Evolutionary conservation across 2,329 filamentous ascomycete species (phyloP).

Genomic region (Claviceps sp.): DNA sequence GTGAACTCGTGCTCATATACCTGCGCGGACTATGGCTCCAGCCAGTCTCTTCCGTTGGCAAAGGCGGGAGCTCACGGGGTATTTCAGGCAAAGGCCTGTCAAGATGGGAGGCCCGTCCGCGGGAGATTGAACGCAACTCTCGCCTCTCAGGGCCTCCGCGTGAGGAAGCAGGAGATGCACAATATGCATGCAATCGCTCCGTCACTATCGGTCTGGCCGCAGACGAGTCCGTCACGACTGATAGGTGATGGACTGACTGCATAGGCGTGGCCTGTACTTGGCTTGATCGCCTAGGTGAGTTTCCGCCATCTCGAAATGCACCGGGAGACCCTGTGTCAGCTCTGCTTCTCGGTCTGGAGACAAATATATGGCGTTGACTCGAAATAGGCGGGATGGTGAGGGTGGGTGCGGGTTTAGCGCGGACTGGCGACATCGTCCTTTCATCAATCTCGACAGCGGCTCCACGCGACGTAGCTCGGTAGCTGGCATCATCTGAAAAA

Average conservation of each 20-base stretch:
- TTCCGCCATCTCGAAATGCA: background rate
- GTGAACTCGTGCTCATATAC: constrained; percentile 3
- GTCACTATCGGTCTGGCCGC: background rate
- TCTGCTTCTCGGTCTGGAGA: constrained; percentile 16
- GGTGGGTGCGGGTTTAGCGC: constrained; percentile 28
- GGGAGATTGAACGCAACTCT: background rate
- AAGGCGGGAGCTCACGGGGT: background rate
- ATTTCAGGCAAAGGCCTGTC: background rate
- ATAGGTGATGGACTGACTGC: constrained; percentile 36
- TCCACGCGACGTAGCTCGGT: constrained; percentile 7
- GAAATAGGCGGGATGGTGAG: constrained; percentile 39
- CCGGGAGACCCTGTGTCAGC: constrained; percentile 5
- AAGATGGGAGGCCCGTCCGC: background rate
- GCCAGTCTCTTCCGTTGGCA: background rate
- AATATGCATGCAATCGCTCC: background rate
- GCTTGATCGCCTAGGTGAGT: background rate
- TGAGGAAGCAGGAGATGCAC: background rate
- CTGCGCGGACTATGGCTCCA: constrained; percentile 2
- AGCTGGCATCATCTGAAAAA: constrained; percentile 22
- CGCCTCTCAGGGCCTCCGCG: background rate
- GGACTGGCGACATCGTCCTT: constrained; percentile 5
- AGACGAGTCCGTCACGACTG: constrained; percentile 37
- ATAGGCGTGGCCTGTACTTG: constrained; percentile 33
- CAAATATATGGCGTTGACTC: constrained; percentile 31
- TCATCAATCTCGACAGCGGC: constrained; percentile 2